Evolutionary conservation across 148 eudicot genomes (phyloP).

Genomic region (Chenopodium formosanum): DNA sequence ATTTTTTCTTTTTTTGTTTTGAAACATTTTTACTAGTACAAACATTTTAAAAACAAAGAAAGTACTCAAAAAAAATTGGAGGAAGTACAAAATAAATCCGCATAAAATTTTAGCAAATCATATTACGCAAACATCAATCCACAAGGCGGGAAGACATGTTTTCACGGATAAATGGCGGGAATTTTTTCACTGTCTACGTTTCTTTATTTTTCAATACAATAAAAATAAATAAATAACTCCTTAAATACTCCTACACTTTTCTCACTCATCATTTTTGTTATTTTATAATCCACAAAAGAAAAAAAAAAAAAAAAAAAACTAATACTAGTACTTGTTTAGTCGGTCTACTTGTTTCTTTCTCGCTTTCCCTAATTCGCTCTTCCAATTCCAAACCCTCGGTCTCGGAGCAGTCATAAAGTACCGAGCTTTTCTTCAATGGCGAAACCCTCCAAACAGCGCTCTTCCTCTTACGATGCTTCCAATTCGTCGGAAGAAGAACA

Average conservation of each 20-base stretch:
- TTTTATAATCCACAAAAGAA: not conserved
- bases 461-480: slow-evolving; percentile 43
- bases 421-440: slow-evolving; percentile 33
- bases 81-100: no score
- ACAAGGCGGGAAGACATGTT: slow-evolving; percentile 6
- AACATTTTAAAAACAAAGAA: no score
- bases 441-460: slow-evolving; percentile 46
- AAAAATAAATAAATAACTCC: not conserved
- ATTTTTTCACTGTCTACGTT: not conserved
- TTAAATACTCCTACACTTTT: not conserved
- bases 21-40: no score
- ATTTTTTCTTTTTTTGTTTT: no score
- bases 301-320: not conserved
- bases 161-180: slow-evolving; percentile 32
- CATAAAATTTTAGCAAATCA: no score
- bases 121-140: not conserved
- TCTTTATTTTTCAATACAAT: not conserved
- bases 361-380: not conserved
- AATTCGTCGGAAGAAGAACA: slow-evolving; percentile 57
- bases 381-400: slow-evolving; percentile 6
- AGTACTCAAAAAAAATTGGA: no score
- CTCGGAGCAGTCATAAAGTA: not conserved
- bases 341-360: not conserved
- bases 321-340: not conserved
- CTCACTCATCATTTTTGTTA: not conserved